Conservation (phyloP, 768 basidiomycete species). For the Kwoniella mangroviensis region DNA sequence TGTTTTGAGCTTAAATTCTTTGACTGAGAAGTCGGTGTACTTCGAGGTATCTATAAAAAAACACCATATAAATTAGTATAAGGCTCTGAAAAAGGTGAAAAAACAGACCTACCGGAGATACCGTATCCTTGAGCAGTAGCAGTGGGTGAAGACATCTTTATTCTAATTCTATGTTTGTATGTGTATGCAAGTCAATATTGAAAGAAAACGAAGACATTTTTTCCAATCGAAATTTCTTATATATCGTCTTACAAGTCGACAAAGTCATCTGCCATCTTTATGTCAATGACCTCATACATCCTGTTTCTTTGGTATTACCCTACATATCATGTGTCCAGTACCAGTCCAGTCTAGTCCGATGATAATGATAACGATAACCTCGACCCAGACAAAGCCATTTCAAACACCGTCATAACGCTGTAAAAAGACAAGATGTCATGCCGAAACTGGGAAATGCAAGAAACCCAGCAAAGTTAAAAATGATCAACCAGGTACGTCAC, state of each 20-base stretch:
- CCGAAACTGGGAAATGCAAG: neutral
- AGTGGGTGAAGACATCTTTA: conserved; percentile 18
- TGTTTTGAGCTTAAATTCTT: conserved; percentile 51
- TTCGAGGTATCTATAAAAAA: conserved; percentile 40
- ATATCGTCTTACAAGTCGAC: too few relatives aligned
- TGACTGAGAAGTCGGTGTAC: conserved; percentile 49
- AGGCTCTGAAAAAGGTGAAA: neutral
- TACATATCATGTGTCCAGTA: neutral
- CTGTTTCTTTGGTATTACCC: too few relatives aligned
- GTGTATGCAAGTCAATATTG: too few relatives aligned
- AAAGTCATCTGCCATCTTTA: neutral
- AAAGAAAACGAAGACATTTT: too few relatives aligned
- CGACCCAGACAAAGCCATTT: neutral
- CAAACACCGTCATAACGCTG: neutral
- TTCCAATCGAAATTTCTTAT: too few relatives aligned
- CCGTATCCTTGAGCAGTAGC: conserved; percentile 45
- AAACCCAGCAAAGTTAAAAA: neutral
- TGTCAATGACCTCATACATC: neutral
- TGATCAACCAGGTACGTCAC: neutral
- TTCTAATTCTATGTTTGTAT: neutral
- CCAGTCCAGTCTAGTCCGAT: neutral
- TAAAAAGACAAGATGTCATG: neutral
- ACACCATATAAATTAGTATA: neutral
- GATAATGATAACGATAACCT: neutral
- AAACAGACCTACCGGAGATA: conserved; percentile 37